A percentile compares a stretch with the other conserved stretches of the same genome.
Conservation (phyloP, 176 grass and related monocot genomes). For the Avena insularis region DNA sequence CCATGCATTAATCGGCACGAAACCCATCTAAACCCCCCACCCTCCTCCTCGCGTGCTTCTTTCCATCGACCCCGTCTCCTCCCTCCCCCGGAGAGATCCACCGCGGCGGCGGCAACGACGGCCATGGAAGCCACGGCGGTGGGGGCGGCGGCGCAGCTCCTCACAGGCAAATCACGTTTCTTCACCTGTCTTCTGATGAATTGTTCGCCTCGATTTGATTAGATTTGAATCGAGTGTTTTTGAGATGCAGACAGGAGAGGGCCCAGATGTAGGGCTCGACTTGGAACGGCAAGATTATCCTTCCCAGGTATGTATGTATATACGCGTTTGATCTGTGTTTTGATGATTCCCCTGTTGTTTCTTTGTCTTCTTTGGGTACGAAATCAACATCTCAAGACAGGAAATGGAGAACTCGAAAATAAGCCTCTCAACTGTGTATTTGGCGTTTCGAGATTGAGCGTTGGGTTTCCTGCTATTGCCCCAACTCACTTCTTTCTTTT, state of each 20-base stretch:
- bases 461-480: no score
- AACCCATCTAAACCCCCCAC: background rate
- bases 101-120: background rate
- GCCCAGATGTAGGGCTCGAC: background rate
- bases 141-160: background rate
- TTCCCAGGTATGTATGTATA: constrained; percentile 35
- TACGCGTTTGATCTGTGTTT: background rate
- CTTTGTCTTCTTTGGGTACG: background rate
- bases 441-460: no score
- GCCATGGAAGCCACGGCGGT: background rate
- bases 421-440: background rate
- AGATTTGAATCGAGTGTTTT: background rate
- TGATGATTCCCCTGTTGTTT: background rate
- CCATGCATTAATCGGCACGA: constrained; percentile 13
- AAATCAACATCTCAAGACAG: background rate
- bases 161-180: constrained; percentile 42
- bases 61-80: background rate
- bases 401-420: background rate
- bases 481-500: no score
- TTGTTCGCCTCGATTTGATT: background rate
- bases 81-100: background rate
- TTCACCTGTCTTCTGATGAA: background rate
- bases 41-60: background rate
- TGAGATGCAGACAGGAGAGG: constrained; percentile 29
- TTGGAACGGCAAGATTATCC: background rate